Conservation (phyloP, 2,329 filamentous ascomycete species). For the Macrophomina pseudophaseolina region DNA sequence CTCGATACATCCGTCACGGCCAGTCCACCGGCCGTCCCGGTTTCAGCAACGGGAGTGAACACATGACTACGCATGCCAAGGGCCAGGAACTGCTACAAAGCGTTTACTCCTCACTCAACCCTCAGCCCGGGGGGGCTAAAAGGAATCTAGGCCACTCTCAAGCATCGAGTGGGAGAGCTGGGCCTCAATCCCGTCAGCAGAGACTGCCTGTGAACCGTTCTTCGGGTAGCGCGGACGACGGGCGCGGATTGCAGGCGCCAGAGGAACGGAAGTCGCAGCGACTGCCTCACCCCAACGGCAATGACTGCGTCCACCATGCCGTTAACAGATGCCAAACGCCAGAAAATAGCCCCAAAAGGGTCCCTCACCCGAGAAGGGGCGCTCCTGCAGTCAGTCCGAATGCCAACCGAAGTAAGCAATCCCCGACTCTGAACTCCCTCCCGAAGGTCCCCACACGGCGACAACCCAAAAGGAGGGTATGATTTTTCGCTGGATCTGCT, state of each 20-base stretch:
- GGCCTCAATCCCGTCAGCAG: neutral
- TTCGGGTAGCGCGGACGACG: neutral
- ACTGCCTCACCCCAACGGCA: neutral
- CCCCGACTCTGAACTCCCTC: neutral
- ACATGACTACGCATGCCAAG: neutral
- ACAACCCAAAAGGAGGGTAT: constrained; percentile 2
- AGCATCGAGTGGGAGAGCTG: neutral
- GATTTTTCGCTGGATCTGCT: neutral
- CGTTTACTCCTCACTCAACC: neutral
- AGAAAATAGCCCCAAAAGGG: neutral
- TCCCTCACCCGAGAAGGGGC: neutral
- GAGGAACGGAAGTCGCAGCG: constrained; percentile 1
- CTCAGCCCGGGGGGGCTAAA: neutral
- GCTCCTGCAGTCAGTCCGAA: neutral
- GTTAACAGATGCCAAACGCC: neutral
- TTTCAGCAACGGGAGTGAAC: neutral
- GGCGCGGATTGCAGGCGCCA: neutral
- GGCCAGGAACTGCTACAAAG: constrained; percentile 3
- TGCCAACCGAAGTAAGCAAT: neutral
- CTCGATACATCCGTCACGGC: neutral
- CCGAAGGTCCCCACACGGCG: constrained; percentile 4
- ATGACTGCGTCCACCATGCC: neutral
- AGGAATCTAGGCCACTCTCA: neutral
- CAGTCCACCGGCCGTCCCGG: neutral
- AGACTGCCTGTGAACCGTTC: neutral